A percentile compares a stretch with the other conserved stretches of the same genome.
Conservation (phyloP, 495 filamentous ascomycete genomes). For the Penicillium tannophilum region DNA sequence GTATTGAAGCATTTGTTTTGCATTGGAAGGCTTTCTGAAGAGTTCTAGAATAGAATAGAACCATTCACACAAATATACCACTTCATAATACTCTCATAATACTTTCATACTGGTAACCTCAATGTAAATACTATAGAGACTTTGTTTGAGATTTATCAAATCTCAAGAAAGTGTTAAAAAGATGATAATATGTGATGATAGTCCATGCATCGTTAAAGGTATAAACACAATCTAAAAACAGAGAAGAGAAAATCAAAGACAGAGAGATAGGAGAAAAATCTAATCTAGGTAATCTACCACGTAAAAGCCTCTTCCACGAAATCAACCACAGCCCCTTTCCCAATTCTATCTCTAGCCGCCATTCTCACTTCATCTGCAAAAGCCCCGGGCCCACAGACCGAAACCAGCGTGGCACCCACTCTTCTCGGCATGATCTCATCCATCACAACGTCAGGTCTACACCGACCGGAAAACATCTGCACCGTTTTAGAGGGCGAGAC, state of each 20-base stretch:
- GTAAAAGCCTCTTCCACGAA: slow-evolving; percentile 97
- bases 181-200: not conserved
- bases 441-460: slow-evolving; percentile 60
- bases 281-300: slow-evolving; percentile 47
- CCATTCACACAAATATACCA: not conserved
- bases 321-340: slow-evolving; percentile 70
- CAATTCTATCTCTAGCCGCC: slow-evolving; percentile 67
- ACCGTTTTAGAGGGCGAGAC: slow-evolving; percentile 79
- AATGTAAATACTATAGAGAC: too few relatives aligned
- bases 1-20: not conserved
- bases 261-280: slow-evolving; percentile 7
- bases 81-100: not conserved
- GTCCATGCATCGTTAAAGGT: not conserved
- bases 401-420: slow-evolving; percentile 80
- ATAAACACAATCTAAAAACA: slow-evolving; percentile 4
- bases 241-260: slow-evolving; percentile 5
- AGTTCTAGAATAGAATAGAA: slow-evolving; percentile 6
- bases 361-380: slow-evolving; percentile 85
- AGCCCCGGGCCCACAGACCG: slow-evolving; percentile 86
- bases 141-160: too few relatives aligned
- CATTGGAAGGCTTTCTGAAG: not conserved
- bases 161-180: not conserved
- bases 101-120: too few relatives aligned
- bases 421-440: slow-evolving; percentile 75
- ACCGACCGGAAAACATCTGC: slow-evolving; percentile 83